Evolutionary conservation across 176 grass and related monocot genomes (phyloP), one percentile per base, ranked within the genome.

Genomic region (Tillandsia leiboldiana): DNA sequence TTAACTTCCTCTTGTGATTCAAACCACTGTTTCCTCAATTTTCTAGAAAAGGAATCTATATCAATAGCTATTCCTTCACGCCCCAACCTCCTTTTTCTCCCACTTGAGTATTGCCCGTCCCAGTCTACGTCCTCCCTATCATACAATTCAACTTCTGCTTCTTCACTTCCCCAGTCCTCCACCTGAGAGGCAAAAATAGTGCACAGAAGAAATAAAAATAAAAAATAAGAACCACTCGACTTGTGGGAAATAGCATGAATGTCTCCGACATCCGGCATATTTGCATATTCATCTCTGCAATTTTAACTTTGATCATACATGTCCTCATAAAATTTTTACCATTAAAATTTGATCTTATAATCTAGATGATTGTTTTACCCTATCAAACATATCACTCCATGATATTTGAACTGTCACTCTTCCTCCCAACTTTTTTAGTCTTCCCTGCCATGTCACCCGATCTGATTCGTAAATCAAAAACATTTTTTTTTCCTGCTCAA

Each of bases 111-210:
- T 65, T 99, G 94, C 0, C 94, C 90, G 62, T 93, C 94, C 90
- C 94, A 99, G 77, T 99, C 94, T n/a, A 93, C 94, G 75, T 99
- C 94, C 67, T 87, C 94, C 65, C 88, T 86, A 79, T 99, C 94
- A 79, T 93, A 99, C 51, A 86, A 59, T 26, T 93, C 94, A 70
- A 86, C 91, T 53, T 92, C 86, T 61, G 84, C 84, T 64, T 85
- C 90, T 83, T 99, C 94, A 77, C 84, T 99, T 73, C 88, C 94
- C 89, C 94, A 99, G 49, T 99, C 94, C 85, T 90, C 87, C 50
- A 99, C 73, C 94, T 99, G 42, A 28, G 77, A 18, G 13, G 64
- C 5, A 48, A 61, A 50, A 12, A 8, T 26, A 49, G 17, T 9
- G 1, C 13, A 77, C 4, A 23, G 49, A 69, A n/a, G 7, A 59